Conservation (phyloP, 192 early-diverging fungal genomes). For the Backusella australiensis region DNA sequence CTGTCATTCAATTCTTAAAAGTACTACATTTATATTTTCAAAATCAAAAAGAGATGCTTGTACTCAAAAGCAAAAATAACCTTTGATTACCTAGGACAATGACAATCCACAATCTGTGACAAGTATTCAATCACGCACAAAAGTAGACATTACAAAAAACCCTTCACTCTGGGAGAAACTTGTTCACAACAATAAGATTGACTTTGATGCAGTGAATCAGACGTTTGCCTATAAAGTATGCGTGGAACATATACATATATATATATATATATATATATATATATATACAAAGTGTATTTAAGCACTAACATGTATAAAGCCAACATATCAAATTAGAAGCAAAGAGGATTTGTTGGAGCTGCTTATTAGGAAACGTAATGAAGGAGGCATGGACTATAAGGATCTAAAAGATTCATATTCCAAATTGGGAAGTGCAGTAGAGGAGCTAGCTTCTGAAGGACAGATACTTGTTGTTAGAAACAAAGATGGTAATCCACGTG, state of each 20-base stretch:
- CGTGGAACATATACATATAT: not conserved
- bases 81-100: constrained; percentile 24
- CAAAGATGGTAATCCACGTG: constrained; percentile 62
- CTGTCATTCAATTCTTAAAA: constrained; percentile 55
- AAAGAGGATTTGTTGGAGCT: constrained; percentile 70
- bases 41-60: not conserved
- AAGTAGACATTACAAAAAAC: constrained; percentile 55
- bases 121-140: constrained; percentile 52
- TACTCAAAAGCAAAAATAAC: not conserved
- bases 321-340: constrained; percentile 66
- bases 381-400: constrained; percentile 71
- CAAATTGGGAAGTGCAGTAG: constrained; percentile 47
- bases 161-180: constrained; percentile 55
- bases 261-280: constrained; percentile 8
- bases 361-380: constrained; percentile 50
- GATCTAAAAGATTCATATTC: constrained; percentile 75
- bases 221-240: constrained; percentile 71
- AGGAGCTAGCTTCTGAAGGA: constrained; percentile 55
- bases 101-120: constrained; percentile 59
- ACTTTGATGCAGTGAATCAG: constrained; percentile 48
- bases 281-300: not conserved
- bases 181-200: constrained; percentile 62
- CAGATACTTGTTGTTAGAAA: constrained; percentile 61
- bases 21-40: constrained; percentile 17
- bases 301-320: constrained; percentile 33